A percentile compares a stretch with the other conserved stretches of the same genome.
phyloP scores from a whole-genome alignment of 768 basidiomycete genomes.

The Suillus cothurnatus region DNA sequence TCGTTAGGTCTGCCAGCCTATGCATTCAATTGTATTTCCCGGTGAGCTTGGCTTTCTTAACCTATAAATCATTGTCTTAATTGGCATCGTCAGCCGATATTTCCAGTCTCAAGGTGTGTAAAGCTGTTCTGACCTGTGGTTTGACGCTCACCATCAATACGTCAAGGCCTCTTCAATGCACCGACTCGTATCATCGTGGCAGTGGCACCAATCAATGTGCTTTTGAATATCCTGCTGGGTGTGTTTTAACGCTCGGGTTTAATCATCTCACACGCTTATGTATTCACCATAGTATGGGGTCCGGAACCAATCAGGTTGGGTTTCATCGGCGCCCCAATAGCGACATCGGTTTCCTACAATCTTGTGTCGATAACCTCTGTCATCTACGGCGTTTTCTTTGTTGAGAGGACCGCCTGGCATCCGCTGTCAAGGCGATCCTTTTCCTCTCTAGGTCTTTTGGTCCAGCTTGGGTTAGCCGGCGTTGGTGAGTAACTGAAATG shows the following conservation, averaged over 20 bases:
- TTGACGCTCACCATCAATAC: not conserved
- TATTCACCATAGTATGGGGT: constrained; percentile 68
- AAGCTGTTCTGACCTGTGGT: not conserved
- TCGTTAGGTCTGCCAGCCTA: constrained; percentile 79
- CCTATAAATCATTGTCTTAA: not conserved
- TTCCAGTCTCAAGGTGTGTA: constrained; percentile 71
- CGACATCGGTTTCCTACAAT: constrained; percentile 87
- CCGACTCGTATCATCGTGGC: constrained; percentile 81
- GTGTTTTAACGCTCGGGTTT: constrained; percentile 14
- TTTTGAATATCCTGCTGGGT: constrained; percentile 86
- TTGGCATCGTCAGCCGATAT: constrained; percentile 31
- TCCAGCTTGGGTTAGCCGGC: constrained; percentile 80
- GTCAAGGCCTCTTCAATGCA: constrained; percentile 68
- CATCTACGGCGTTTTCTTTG: constrained; percentile 62
- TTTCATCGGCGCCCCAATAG: constrained; percentile 90
- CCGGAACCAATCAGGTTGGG: constrained; percentile 77
- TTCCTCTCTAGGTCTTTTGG: constrained; percentile 64
- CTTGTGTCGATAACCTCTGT: constrained; percentile 66
- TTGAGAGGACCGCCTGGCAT: constrained; percentile 80
- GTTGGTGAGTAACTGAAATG: constrained; percentile 47
- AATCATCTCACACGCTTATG: not conserved
- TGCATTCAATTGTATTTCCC: constrained; percentile 51
- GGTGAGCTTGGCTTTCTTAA: constrained; percentile 31
- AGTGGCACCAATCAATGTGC: constrained; percentile 79
- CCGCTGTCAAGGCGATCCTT: constrained; percentile 68